A percentile compares a stretch with the other conserved stretches of the same genome.
These are phyloP conservation scores for Talinum fruticosum DNA, from an alignment of 148 eudicot species.

Conservation along the genomic window DNA sequence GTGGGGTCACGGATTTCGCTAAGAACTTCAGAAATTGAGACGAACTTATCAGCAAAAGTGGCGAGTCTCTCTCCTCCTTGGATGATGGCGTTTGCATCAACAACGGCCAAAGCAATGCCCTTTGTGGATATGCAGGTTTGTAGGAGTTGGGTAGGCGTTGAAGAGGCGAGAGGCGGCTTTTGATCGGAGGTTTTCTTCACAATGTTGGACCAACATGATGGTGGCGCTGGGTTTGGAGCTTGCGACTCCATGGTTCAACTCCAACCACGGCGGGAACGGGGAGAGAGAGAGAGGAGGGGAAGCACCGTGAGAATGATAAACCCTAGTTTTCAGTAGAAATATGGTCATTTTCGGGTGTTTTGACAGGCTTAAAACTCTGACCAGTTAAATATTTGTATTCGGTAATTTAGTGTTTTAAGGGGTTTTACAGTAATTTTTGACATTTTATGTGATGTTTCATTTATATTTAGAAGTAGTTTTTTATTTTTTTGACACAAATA, in stretches of 20 bases:
- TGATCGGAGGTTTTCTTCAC: slow-evolving; percentile 35
- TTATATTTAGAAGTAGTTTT: no score
- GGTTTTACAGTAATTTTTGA: no score
- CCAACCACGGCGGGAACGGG: not conserved
- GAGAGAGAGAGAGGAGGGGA: not conserved
- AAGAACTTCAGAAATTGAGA: slow-evolving; percentile 63
- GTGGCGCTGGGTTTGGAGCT: slow-evolving; percentile 14
- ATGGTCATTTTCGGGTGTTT: no score
- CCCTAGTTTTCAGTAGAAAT: no score
- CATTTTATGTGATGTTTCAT: no score
- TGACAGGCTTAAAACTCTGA: no score
- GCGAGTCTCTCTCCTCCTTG: slow-evolving; percentile 61
- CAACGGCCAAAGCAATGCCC: slow-evolving; percentile 77
- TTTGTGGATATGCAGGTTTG: slow-evolving; percentile 53
- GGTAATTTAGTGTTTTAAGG: no score
- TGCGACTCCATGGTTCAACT: slow-evolving; percentile 16
- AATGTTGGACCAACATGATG: slow-evolving; percentile 65
- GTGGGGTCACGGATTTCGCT: slow-evolving; percentile 74
- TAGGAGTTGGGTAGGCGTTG: slow-evolving; percentile 18
- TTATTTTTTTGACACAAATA: no score
- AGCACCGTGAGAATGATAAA: no score
- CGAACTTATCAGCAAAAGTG: slow-evolving; percentile 58
- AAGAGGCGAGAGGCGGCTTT: slow-evolving; percentile 6
- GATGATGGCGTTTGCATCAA: slow-evolving; percentile 92
- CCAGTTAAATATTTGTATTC: no score